Conservation (phyloP, 2,329 filamentous ascomycete species). For the Fusarium siculi region DNA sequence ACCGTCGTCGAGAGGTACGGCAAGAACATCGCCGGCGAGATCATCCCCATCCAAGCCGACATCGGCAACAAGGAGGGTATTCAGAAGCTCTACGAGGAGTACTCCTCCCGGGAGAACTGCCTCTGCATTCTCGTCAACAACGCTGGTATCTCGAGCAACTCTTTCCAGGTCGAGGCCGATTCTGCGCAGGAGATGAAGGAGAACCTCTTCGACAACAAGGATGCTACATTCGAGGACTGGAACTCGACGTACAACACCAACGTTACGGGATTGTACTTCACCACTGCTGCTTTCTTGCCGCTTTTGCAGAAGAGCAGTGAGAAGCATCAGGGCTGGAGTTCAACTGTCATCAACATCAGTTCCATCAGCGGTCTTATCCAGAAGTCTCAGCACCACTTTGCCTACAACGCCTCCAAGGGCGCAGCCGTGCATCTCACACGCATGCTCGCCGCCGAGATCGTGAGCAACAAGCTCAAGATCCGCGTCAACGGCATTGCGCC, state of each 20-base stretch:
- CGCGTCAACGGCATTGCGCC: conserved; percentile 81
- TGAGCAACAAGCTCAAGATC: conserved; percentile 67
- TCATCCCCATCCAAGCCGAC: conserved; percentile 70
- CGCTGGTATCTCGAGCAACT: conserved; percentile 68
- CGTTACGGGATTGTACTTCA: conserved; percentile 75
- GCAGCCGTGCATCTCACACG: conserved; percentile 72
- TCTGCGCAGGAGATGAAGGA: conserved; percentile 63
- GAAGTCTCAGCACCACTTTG: conserved; percentile 71
- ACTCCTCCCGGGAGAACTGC: conserved; percentile 64
- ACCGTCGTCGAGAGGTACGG: conserved; percentile 68
- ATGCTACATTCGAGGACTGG: conserved; percentile 73
- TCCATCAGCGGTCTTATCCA: conserved; percentile 74
- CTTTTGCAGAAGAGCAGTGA: conserved; percentile 65
- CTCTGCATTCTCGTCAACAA: conserved; percentile 77
- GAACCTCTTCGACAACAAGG: conserved; percentile 74
- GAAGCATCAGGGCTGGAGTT: conserved; percentile 59
- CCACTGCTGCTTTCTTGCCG: conserved; percentile 70
- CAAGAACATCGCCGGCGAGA: conserved; percentile 63
- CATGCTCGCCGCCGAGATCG: conserved; percentile 71
- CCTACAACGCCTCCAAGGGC: conserved; percentile 72
- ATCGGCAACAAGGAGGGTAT: conserved; percentile 71
- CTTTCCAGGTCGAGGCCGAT: conserved; percentile 65
- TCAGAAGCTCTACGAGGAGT: conserved; percentile 65
- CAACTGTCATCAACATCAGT: conserved; percentile 75
- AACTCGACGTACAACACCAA: conserved; percentile 78